A percentile compares a stretch with the other conserved stretches of the same genome.
These are phyloP conservation scores for Candida sakaeoensis DNA, from an alignment of 805 yeast species.

Conservation along the genomic window DNA sequence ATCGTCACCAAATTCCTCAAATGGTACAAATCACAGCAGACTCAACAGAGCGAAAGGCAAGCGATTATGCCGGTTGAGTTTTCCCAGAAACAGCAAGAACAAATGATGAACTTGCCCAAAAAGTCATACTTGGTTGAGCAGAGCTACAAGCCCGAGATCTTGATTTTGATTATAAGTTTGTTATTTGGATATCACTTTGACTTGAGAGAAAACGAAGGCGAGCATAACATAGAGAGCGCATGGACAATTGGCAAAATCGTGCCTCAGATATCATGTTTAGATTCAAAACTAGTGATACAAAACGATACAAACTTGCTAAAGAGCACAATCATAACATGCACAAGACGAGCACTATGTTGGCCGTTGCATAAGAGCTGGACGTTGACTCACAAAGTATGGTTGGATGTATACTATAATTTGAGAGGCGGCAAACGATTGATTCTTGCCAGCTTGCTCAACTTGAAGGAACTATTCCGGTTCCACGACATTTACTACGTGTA, in stretches of 20 bases:
- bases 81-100: slow-evolving; percentile 57
- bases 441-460: slow-evolving; percentile 53
- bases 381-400: slow-evolving; percentile 62
- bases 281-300: slow-evolving; percentile 46
- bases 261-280: slow-evolving; percentile 76
- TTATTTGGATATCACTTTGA: slow-evolving; percentile 77
- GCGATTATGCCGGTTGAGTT: slow-evolving; percentile 47
- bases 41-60: slow-evolving; percentile 19
- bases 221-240: slow-evolving; percentile 77
- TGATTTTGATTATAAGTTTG: slow-evolving; percentile 61
- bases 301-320: slow-evolving; percentile 37
- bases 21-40: slow-evolving; percentile 43
- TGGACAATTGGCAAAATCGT: slow-evolving; percentile 89
- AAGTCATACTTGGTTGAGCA: slow-evolving; percentile 56
- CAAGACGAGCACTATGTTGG: slow-evolving; percentile 70
- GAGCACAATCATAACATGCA: slow-evolving; percentile 55
- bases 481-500: slow-evolving; percentile 86
- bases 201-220: slow-evolving; percentile 65
- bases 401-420: slow-evolving; percentile 63
- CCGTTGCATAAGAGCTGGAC: slow-evolving; percentile 77
- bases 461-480: slow-evolving; percentile 70
- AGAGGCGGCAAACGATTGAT: slow-evolving; percentile 68
- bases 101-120: slow-evolving; percentile 66
- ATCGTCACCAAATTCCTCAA: slow-evolving; percentile 38
- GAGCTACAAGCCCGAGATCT: slow-evolving; percentile 45